These are phyloP conservation scores for Wickerhamomyces alni DNA, from an alignment of 805 yeast genomes.

Conservation along the genomic window DNA sequence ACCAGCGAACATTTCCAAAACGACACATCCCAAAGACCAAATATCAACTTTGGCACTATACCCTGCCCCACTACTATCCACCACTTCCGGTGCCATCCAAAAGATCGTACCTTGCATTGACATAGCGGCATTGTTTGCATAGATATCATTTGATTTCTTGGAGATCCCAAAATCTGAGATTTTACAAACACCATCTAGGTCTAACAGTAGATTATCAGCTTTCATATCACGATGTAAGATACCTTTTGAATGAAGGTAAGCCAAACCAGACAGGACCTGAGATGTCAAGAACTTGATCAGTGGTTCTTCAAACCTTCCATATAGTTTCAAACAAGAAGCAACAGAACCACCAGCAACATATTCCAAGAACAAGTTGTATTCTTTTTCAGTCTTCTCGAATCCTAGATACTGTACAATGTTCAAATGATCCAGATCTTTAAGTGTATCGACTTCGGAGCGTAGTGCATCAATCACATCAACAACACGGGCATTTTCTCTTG, in stretches of 20 bases:
- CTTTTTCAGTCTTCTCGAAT: slow-evolving; percentile 67
- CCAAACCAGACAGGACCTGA: slow-evolving; percentile 78
- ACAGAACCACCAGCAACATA: slow-evolving; percentile 98
- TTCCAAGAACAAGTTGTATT: slow-evolving; percentile 84
- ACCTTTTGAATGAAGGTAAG: slow-evolving; percentile 83
- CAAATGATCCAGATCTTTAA: slow-evolving; percentile 89
- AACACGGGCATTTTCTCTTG: slow-evolving; percentile 34
- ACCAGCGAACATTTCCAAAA: slow-evolving; percentile 96
- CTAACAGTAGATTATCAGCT: slow-evolving; percentile 86
- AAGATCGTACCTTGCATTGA: slow-evolving; percentile 98
- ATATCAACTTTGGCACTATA: slow-evolving; percentile 97
- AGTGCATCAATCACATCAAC: slow-evolving; percentile 73
- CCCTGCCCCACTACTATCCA: slow-evolving; percentile 85
- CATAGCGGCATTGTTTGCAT: slow-evolving; percentile 89
- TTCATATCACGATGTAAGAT: slow-evolving; percentile 91
- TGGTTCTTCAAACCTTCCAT: slow-evolving; percentile 80
- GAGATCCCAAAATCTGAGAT: slow-evolving; percentile 97
- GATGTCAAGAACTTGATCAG: slow-evolving; percentile 65
- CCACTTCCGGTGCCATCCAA: slow-evolving; percentile 99
- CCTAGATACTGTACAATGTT: slow-evolving; percentile 96
- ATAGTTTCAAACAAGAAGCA: slow-evolving; percentile 73
- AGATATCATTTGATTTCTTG: slow-evolving; percentile 76
- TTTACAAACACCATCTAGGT: slow-evolving; percentile 89
- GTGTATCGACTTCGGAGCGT: slow-evolving; percentile 84
- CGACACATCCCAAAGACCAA: slow-evolving; percentile 98